Percentiles rank a stretch among this genome's conserved stretches.
Conservation (phyloP, 2,329 filamentous ascomycete genomes). For the Talaromyces sp. region DNA sequence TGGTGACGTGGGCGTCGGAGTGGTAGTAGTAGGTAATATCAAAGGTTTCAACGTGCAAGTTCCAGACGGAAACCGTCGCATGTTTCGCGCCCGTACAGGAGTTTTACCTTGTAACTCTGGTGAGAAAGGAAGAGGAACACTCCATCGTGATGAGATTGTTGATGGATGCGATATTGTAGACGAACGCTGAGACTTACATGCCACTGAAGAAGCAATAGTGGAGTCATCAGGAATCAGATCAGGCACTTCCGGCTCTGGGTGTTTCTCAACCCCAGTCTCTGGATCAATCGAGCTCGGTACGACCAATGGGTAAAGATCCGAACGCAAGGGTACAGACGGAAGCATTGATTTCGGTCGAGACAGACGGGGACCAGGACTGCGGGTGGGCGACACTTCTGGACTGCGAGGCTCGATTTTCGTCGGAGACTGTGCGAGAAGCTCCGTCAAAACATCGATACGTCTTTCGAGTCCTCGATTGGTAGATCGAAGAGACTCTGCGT, state of each 20-base stretch:
- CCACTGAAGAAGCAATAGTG: conserved; percentile 19
- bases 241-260: conserved; percentile 3
- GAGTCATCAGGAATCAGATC: conserved; percentile 14
- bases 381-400: conserved; percentile 22
- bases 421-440: conserved; percentile 38
- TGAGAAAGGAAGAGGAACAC: conserved; percentile 27
- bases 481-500: conserved; percentile 32
- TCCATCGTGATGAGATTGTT: conserved; percentile 25
- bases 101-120: conserved; percentile 26
- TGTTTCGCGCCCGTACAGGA: conserved; percentile 28
- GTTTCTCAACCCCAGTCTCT: neutral
- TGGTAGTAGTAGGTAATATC: conserved; percentile 28
- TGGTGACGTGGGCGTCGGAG: conserved; percentile 15
- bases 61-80: conserved; percentile 37
- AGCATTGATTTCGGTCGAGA: conserved; percentile 24
- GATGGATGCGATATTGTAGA: conserved; percentile 28
- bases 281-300: neutral
- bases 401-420: conserved; percentile 25
- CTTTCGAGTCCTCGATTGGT: conserved; percentile 36
- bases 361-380: conserved; percentile 19
- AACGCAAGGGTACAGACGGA: conserved; percentile 15
- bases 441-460: conserved; percentile 38
- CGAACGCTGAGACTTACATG: conserved; percentile 27
- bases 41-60: conserved; percentile 37
- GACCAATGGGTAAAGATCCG: conserved; percentile 5